Evolutionary conservation across 2,329 filamentous ascomycete species (phyloP).

Genomic region (Cladosporium sp.): DNA sequence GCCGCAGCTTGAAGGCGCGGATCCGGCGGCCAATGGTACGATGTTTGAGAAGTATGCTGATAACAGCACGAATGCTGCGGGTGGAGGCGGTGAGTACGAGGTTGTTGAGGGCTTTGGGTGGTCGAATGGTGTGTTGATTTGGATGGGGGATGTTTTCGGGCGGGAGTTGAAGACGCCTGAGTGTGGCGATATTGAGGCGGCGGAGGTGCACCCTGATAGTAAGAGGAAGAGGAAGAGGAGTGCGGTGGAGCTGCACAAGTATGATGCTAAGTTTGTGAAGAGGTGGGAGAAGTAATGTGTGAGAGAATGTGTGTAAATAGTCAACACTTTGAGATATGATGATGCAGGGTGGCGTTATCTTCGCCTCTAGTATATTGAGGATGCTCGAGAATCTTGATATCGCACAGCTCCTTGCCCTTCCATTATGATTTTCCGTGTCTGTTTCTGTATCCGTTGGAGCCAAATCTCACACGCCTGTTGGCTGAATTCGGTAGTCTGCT

Average conservation of each 20-base stretch:
- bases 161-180: constrained; percentile 56
- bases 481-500: background rate
- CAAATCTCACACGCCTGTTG: background rate
- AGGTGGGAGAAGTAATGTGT: constrained; percentile 12
- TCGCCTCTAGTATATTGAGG: background rate
- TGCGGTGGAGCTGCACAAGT: constrained; percentile 9
- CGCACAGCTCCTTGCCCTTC: background rate
- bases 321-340: background rate
- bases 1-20: constrained; percentile 52
- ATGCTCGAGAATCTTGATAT: background rate
- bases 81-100: constrained; percentile 67
- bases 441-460: background rate
- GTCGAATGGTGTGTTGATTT: constrained; percentile 69
- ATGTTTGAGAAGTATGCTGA: constrained; percentile 73
- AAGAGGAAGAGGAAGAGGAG: constrained; percentile 19
- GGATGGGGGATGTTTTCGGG: constrained; percentile 64
- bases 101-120: constrained; percentile 72
- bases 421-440: background rate
- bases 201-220: constrained; percentile 7
- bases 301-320: background rate
- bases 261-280: constrained; percentile 15
- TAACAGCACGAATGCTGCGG: constrained; percentile 60
- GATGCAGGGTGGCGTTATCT: background rate
- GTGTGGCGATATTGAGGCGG: constrained; percentile 22
- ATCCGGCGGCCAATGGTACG: constrained; percentile 50